A percentile compares a stretch with the other conserved stretches of the same genome.
These are phyloP conservation scores for Linaria vulgaris DNA, from an alignment of 257 asterid genomes.

Conservation along the genomic window DNA sequence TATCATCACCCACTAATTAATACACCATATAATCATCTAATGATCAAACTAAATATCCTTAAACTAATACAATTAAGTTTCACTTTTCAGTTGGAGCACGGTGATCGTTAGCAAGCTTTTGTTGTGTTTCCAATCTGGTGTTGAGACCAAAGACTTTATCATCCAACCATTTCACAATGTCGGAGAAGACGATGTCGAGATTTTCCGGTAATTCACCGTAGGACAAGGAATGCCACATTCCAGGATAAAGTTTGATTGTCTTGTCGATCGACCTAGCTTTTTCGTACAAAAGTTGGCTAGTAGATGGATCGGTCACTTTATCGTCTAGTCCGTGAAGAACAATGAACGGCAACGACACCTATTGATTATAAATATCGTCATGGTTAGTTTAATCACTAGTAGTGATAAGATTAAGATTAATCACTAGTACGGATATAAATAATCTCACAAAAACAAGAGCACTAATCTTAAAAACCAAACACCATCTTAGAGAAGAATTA, in stretches of 20 bases:
- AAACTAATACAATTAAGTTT: not conserved
- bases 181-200: constrained; percentile 60
- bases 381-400: no score
- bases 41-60: no score
- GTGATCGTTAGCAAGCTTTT: constrained; percentile 39
- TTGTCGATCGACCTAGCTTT: constrained; percentile 69
- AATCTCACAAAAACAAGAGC: no score
- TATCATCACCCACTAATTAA: no score
- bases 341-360: constrained; percentile 60
- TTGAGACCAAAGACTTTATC: constrained; percentile 28
- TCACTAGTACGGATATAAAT: no score
- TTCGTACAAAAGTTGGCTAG: constrained; percentile 59
- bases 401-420: no score
- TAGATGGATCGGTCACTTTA: constrained; percentile 61
- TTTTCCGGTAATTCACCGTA: constrained; percentile 87
- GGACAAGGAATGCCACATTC: constrained; percentile 92
- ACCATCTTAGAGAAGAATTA: no score
- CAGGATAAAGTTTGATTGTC: constrained; percentile 82
- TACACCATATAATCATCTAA: no score
- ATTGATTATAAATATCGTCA: not conserved
- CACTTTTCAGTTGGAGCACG: constrained; percentile 4
- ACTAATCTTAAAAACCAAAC: no score
- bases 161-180: constrained; percentile 60
- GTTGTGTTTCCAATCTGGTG: constrained; percentile 40
- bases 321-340: constrained; percentile 62